A percentile compares a stretch with the other conserved stretches of the same genome.
These are phyloP conservation scores for Toxicodendron radicans DNA, from an alignment of 345 rosid genomes.

Conservation along the genomic window DNA sequence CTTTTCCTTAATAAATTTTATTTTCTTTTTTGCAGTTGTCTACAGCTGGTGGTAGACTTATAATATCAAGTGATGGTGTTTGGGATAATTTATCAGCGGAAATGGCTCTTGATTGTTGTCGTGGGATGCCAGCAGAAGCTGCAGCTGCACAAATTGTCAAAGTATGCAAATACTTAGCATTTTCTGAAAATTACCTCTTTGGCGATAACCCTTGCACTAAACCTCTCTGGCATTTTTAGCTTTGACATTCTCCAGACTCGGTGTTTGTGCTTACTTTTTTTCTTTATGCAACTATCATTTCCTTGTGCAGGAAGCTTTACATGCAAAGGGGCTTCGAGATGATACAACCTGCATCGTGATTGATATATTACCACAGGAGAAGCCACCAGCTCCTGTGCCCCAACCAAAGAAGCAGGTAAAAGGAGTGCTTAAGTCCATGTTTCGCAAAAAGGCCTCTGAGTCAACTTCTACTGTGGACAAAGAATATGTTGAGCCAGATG, in stretches of 20 bases:
- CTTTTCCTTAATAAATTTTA: conserved; percentile 6
- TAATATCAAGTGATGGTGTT: conserved; percentile 97
- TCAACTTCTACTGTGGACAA: conserved; percentile 68
- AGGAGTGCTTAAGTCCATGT: conserved; percentile 88
- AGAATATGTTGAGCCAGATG: conserved; percentile 73
- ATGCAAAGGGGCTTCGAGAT: conserved; percentile 85
- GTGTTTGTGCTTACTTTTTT: conserved; percentile 13
- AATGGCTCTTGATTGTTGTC: conserved; percentile 80
- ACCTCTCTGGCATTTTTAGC: not conserved
- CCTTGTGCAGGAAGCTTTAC: conserved; percentile 76
- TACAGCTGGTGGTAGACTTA: conserved; percentile 83
- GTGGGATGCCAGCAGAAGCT: conserved; percentile 85
- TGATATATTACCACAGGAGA: conserved; percentile 82
- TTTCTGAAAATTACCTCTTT: not conserved
- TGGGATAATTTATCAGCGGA: conserved; percentile 96
- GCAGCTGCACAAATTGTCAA: conserved; percentile 93
- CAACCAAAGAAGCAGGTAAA: conserved; percentile 73
- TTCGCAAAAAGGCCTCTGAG: conserved; percentile 69
- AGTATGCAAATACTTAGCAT: conserved; percentile 39
- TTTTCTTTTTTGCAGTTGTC: conserved; percentile 64
- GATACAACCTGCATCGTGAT: conserved; percentile 98
- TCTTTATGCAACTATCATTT: conserved; percentile 13
- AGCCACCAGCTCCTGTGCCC: conserved; percentile 67
- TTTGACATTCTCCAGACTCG: not conserved
- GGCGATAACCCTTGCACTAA: not conserved